Percentiles rank a stretch among this genome's conserved stretches.
Evolutionary conservation across 139 green algal genomes (phyloP).

Genomic region (Picochlorum sp.): DNA sequence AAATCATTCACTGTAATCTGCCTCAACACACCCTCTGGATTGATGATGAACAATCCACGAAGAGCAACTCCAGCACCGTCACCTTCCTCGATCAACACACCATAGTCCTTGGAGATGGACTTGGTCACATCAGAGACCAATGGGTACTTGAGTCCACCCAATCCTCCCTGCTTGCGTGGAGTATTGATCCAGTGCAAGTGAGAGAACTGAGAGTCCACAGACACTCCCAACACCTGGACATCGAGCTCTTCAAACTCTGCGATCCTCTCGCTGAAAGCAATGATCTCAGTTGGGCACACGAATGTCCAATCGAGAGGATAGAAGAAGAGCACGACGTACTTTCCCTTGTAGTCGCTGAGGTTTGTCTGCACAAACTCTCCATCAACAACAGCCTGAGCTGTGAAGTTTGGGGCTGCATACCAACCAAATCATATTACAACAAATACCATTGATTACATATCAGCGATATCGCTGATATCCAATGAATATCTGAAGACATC

Average conservation of each 20-base stretch:
- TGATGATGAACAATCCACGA: constrained; percentile 45
- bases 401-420: constrained; percentile 26
- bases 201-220: constrained; percentile 31
- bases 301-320: constrained; percentile 39
- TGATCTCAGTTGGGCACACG: constrained; percentile 46
- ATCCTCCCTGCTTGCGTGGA: constrained; percentile 37
- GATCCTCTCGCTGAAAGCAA: constrained; percentile 36
- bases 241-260: constrained; percentile 33
- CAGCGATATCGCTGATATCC: too few species aligned
- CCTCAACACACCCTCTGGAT: constrained; percentile 28
- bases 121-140: constrained; percentile 47
- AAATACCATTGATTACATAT: too few species aligned
- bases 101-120: constrained; percentile 41
- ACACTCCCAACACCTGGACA: constrained; percentile 24
- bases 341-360: constrained; percentile 33
- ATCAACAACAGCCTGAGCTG: constrained; percentile 22
- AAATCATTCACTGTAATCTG: constrained; percentile 43
- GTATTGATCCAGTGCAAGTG: constrained; percentile 40
- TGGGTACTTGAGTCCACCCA: constrained; percentile 36
- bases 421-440: neutral
- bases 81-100: constrained; percentile 29
- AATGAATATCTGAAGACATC: too few species aligned
- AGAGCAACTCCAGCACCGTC: constrained; percentile 29
- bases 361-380: constrained; percentile 26
- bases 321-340: constrained; percentile 43